Evolutionary conservation across 2,329 filamentous ascomycete species (phyloP), one percentile per base, ranked within the genome.

Genomic region (Cladobotryum protrusum): DNA sequence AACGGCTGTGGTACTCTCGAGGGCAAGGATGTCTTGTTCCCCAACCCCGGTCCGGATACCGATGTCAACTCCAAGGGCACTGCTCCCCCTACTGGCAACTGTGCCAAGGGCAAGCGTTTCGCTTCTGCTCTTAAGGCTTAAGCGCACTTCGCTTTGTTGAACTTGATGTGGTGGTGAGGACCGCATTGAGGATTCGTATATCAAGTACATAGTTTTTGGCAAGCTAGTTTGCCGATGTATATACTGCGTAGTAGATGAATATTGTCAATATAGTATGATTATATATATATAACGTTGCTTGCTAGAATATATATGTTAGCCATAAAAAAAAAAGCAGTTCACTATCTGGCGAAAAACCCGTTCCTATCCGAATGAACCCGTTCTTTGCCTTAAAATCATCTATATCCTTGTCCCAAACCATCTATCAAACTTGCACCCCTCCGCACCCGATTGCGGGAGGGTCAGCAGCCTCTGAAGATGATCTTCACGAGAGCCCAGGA

Each of bases 21-120:
- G 56, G 67, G 69, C 17, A 61, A 72, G 40, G 77, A 84, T 49
- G 72, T 83, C 15, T 61, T 72, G 50, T 87, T 81, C 68, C 82
- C 85, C 11, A 63, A 78, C 33, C 79, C 83, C 1, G 85, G 85
- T 13, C 63, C 71, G 3, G 69, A 74, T 48, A 69, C 78, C 17
- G 49, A 48, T 14, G 15, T 43, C 3, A 29, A 36, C 32, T 47
- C 44, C 14, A 2, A 9, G 9, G 33, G 43, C n/a, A 52, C 50
- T 34, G 43, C 50, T 47, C 36, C 47, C 9, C 50, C 50, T n/a
- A 47, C 40, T 19, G 50, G 50, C 14, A 35, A 4, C 4, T 52
- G 50, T 18, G 20, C 9, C 20, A 14, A 17, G 12, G 12, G 14
- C 18, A 49, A 36, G 24, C 41, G 41, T 7, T 24, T 3, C 5